Base-by-base conservation (phyloP, 2,329 filamentous ascomycete genomes). In the Cephalotrichum gorgonifer region DNA sequence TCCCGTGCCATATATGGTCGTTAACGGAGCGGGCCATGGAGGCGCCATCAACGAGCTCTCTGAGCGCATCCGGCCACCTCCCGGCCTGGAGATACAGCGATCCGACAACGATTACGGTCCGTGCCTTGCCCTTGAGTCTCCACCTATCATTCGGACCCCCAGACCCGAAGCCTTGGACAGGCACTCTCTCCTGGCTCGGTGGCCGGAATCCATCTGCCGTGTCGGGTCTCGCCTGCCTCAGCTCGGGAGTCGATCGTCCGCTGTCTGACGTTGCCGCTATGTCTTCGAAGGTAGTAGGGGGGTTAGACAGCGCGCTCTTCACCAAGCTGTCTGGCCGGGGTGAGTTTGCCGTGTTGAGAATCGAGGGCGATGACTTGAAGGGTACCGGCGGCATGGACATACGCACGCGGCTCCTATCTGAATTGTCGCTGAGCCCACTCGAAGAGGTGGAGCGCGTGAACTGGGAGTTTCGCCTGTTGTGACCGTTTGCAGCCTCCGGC, bases 1-100 rank as follows among this genome's bases (percentile, higher is more conserved):
- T 97, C 17, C 87, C 93, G 67, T 96, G 88, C 91, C 93, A 98
- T n/a, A 97, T 64, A 64, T 95, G 88, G 65, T 98, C 93, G 57
- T 88, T 90, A 51, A 86, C 78, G 33, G 81, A 82, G 57, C 88
- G 85, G 15, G 88, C 85, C 56, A 84, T 80, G 9, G 78, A 78
- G 2, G 86, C 89, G 48, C 85, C 88, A 52, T 96, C 91, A 9
- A 81, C 73, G 22, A 96, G 76, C 60, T 95, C 88, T 62, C 81
- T 85, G 43, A 97, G 65, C 7, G 91, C 90, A 66, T 97, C 90
- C 44, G 75, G 79, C 89, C 93, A 96, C 53, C 89, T 81, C 25
- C 93, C 93, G 48, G 88, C 86, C 64, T 90, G 86, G 56, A 98
- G 78, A 62, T 91, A 94, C 55, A 96, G 73, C 15, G 86, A 88